Conservation (phyloP, 2,329 filamentous ascomycete species). For the Diaporthe vaccinii region DNA sequence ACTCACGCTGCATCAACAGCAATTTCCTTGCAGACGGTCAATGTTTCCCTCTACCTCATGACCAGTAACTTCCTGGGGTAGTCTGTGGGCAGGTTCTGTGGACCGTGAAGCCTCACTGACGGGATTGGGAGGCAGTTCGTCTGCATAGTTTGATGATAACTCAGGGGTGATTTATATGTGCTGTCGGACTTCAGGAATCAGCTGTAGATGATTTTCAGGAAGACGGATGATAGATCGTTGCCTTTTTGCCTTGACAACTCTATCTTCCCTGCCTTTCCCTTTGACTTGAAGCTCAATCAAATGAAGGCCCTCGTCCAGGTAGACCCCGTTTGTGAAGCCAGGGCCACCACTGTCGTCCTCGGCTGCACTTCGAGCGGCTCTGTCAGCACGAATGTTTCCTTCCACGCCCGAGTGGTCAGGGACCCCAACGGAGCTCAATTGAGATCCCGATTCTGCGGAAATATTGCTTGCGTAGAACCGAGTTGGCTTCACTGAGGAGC, state of each 20-base stretch:
- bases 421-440: slow-evolving; percentile 11
- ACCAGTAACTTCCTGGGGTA: background rate
- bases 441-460: background rate
- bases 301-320: slow-evolving; percentile 5
- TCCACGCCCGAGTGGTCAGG: slow-evolving; percentile 11
- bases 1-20: background rate
- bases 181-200: background rate
- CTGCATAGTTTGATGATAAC: background rate
- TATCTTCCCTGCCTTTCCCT: background rate
- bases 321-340: background rate
- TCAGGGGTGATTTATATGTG: background rate
- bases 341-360: background rate
- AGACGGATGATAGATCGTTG: background rate
- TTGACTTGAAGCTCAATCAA: background rate
- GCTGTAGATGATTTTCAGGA: background rate
- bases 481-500: background rate
- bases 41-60: background rate
- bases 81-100: background rate
- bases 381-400: background rate
- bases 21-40: background rate
- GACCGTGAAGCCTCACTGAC: background rate
- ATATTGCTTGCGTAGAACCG: slow-evolving; percentile 6
- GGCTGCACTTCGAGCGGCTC: background rate
- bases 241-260: too few species aligned
- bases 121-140: background rate